phyloP scores from a whole-genome alignment of 352 stramenopile genomes.

The Thalassiosira delicatula region DNA sequence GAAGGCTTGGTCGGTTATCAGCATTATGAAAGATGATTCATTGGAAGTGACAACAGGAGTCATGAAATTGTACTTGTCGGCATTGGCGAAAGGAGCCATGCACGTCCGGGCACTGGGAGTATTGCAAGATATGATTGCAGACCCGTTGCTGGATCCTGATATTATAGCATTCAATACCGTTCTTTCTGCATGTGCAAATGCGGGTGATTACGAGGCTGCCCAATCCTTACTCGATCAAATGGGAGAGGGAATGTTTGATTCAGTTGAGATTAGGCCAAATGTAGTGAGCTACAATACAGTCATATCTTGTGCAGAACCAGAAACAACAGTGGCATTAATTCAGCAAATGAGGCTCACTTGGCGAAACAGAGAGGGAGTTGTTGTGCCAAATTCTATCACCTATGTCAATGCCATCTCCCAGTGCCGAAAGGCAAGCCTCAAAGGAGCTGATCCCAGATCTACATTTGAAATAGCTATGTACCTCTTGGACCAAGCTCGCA shows the following conservation, averaged over 20 bases:
- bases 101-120: conserved; percentile 45
- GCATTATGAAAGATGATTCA: conserved; percentile 52
- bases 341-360: conserved; percentile 57
- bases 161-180: conserved; percentile 64
- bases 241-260: conserved; percentile 50
- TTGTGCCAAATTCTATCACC: conserved; percentile 39
- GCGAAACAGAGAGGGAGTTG: conserved; percentile 44
- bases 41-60: conserved; percentile 46
- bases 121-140: conserved; percentile 56
- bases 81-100: conserved; percentile 54
- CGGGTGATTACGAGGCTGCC: conserved; percentile 61
- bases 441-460: conserved; percentile 7
- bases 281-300: conserved; percentile 73
- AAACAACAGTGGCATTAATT: conserved; percentile 37
- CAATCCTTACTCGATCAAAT: conserved; percentile 55
- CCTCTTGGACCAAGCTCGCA: conserved; percentile 53
- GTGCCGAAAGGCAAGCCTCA: conserved; percentile 42
- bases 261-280: conserved; percentile 51
- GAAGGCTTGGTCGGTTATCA: conserved; percentile 31
- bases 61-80: conserved; percentile 65
- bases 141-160: conserved; percentile 35
- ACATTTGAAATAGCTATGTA: conserved; percentile 41
- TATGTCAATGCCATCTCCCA: conserved; percentile 54
- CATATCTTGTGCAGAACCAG: conserved; percentile 56
- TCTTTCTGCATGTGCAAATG: conserved; percentile 51